These are phyloP conservation scores for Candida boleticola DNA, from an alignment of 805 yeast genomes.

Conservation along the genomic window DNA sequence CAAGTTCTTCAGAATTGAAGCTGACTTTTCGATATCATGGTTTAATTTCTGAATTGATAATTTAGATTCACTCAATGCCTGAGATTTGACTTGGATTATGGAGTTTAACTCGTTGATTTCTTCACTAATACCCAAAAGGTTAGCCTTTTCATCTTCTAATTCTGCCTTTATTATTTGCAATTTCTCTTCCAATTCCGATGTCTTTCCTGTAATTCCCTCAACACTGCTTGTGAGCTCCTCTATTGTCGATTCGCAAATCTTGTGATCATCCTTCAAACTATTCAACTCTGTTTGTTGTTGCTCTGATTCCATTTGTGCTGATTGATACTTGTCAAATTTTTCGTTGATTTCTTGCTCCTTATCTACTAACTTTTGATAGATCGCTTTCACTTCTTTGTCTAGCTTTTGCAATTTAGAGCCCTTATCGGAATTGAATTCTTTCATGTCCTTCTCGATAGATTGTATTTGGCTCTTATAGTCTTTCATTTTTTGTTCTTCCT, in stretches of 20 bases:
- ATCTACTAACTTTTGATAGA: slow-evolving; percentile 31
- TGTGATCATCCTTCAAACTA: slow-evolving; percentile 40
- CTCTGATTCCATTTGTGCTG: slow-evolving; percentile 66
- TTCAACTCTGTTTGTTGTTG: slow-evolving; percentile 59
- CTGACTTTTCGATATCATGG: slow-evolving; percentile 54
- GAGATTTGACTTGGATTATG: slow-evolving; percentile 43
- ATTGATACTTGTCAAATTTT: slow-evolving; percentile 56
- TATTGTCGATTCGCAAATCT: slow-evolving; percentile 31
- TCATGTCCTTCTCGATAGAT: slow-evolving; percentile 69
- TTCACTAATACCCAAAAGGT: slow-evolving; percentile 67
- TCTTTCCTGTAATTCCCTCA: slow-evolving; percentile 18
- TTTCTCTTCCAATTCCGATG: slow-evolving; percentile 20
- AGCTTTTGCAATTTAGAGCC: slow-evolving; percentile 74
- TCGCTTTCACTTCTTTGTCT: slow-evolving; percentile 46
- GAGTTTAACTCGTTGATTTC: slow-evolving; percentile 63
- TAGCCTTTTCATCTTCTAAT: slow-evolving; percentile 55
- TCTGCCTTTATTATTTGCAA: slow-evolving; percentile 22
- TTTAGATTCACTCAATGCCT: slow-evolving; percentile 45
- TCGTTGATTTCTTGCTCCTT: slow-evolving; percentile 43
- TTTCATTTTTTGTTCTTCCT: slow-evolving; percentile 28
- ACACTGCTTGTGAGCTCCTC: slow-evolving; percentile 26
- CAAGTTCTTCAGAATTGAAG: slow-evolving; percentile 33
- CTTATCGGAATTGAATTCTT: slow-evolving; percentile 76
- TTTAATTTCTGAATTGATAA: slow-evolving; percentile 52
- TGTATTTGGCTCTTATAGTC: slow-evolving; percentile 44